phyloP scores from a whole-genome alignment of 2,329 filamentous ascomycete species.

The Neofusicoccum sp. region DNA sequence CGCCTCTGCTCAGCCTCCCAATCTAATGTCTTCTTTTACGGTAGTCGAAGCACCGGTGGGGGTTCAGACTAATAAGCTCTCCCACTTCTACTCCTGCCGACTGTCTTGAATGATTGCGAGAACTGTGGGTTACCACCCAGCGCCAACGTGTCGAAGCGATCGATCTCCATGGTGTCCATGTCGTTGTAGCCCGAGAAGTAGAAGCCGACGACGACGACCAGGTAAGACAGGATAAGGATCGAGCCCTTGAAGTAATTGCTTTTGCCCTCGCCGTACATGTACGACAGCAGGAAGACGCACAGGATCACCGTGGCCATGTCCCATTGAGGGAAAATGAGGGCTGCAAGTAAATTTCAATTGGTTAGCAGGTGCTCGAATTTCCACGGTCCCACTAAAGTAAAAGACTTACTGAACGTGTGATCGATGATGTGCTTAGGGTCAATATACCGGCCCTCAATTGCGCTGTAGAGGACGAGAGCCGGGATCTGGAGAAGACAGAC shows the following conservation, averaged over 20 bases:
- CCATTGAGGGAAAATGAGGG: slow-evolving; percentile 95
- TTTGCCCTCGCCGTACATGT: slow-evolving; percentile 98
- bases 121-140: slow-evolving; percentile 25
- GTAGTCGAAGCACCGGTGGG: background rate
- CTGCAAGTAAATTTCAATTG: slow-evolving; percentile 31
- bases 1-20: background rate
- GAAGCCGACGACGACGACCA: slow-evolving; percentile 89
- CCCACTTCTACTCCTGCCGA: slow-evolving; percentile 4
- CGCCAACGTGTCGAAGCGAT: slow-evolving; percentile 36
- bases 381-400: background rate
- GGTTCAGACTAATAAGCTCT: slow-evolving; percentile 2
- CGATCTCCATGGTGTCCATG: slow-evolving; percentile 42
- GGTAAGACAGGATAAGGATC: slow-evolving; percentile 86
- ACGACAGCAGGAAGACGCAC: slow-evolving; percentile 92
- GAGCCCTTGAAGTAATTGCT: slow-evolving; percentile 99
- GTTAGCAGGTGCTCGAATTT: background rate
- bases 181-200: slow-evolving; percentile 73
- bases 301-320: slow-evolving; percentile 97
- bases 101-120: slow-evolving; percentile 14
- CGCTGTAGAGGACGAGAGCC: slow-evolving; percentile 86
- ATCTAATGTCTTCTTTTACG: background rate
- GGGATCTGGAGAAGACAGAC: slow-evolving; percentile 94
- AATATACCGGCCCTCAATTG: slow-evolving; percentile 62
- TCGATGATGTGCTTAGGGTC: slow-evolving; percentile 53
- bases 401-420: slow-evolving; percentile 64